phyloP scores from a whole-genome alignment of 805 yeast species.

The Dipodascopsis tothii region DNA sequence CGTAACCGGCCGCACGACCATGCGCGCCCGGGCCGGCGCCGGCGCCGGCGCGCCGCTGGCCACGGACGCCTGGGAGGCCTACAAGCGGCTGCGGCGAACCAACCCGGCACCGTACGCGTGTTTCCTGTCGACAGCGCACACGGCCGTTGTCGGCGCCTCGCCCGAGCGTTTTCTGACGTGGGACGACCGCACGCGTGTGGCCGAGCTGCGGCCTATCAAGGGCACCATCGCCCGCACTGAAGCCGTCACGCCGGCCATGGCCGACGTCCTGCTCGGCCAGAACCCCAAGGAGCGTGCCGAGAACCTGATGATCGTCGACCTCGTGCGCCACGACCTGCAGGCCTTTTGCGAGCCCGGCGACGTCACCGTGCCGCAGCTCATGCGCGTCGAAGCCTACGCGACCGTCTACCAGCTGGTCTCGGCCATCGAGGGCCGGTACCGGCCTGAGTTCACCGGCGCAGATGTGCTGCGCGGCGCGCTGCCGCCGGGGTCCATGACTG shows the following conservation, averaged over 20 bases:
- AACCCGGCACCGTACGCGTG: conserved; percentile 95
- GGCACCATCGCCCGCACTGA: conserved; percentile 78
- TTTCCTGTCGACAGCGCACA: conserved; percentile 60
- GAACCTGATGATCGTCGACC: conserved; percentile 91
- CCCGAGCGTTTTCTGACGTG: conserved; percentile 91
- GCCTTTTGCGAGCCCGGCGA: conserved; percentile 46
- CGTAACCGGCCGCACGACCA: conserved; percentile 53
- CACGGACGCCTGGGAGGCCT: conserved; percentile 64
- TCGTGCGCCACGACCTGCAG: conserved; percentile 84
- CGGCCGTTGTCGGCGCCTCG: conserved; percentile 68
- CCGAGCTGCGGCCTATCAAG: conserved; percentile 89
- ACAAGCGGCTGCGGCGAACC: conserved; percentile 56
- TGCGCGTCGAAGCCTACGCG: conserved; percentile 86
- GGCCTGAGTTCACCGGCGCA: conserved; percentile 49
- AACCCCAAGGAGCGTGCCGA: conserved; percentile 82
- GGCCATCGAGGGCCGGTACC: conserved; percentile 64
- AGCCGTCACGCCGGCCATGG: conserved; percentile 2
- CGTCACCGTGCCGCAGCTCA: conserved; percentile 68
- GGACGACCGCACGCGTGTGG: conserved; percentile 41
- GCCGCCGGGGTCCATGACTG: conserved; percentile 99
- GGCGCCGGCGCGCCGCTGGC: conserved; percentile 3
- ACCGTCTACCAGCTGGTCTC: conserved; percentile 90
- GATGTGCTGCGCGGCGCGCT: conserved; percentile 71
- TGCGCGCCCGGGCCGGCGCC: not conserved
- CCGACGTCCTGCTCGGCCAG: conserved; percentile 3